A percentile compares a stretch with the other conserved stretches of the same genome.
Evolutionary conservation across 305 asterid genomes (phyloP).

Genomic region (Fraxinus platypoda): DNA sequence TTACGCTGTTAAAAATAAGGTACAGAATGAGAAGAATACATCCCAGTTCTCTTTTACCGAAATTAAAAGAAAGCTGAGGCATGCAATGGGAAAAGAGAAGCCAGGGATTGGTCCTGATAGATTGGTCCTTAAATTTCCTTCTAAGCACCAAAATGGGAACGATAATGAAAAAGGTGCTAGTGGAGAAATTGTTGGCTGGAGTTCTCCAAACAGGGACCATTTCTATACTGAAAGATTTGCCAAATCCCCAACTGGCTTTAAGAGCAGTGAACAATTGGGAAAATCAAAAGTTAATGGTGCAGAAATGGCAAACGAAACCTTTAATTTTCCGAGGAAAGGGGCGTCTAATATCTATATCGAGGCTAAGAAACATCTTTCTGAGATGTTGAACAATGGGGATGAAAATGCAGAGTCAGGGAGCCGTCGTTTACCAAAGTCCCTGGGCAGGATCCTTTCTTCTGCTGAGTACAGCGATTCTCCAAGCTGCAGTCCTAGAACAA

Average conservation of each 20-base stretch:
- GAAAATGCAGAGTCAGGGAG: slow-evolving; percentile 37
- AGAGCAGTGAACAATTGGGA: slow-evolving; percentile 43
- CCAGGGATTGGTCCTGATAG: slow-evolving; percentile 38
- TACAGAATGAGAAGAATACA: slow-evolving; percentile 34
- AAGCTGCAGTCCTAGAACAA: slow-evolving; percentile 55
- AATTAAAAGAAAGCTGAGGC: slow-evolving; percentile 75
- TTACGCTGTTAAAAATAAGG: slow-evolving; percentile 29
- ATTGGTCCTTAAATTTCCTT: slow-evolving; percentile 21
- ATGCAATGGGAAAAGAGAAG: slow-evolving; percentile 82
- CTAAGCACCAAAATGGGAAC: slow-evolving; percentile 42
- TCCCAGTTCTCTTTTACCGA: slow-evolving; percentile 83
- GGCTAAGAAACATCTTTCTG: slow-evolving; percentile 89
- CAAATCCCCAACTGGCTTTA: slow-evolving; percentile 43
- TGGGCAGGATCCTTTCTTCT: slow-evolving; percentile 77
- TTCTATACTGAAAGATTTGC: slow-evolving; percentile 72
- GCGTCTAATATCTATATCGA: slow-evolving; percentile 67
- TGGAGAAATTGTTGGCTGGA: slow-evolving; percentile 71
- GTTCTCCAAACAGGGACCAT: slow-evolving; percentile 91
- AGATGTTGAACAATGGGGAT: slow-evolving; percentile 62
- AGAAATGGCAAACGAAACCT: slow-evolving; percentile 24
- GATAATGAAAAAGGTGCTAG: slow-evolving; percentile 43
- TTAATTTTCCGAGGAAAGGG: slow-evolving; percentile 37
- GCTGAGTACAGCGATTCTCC: slow-evolving; percentile 66
- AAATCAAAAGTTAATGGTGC: slow-evolving; percentile 34
- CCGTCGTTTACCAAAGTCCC: slow-evolving; percentile 49